phyloP scores from a whole-genome alignment of 805 yeast genomes.

The Candida sakaeoensis region DNA sequence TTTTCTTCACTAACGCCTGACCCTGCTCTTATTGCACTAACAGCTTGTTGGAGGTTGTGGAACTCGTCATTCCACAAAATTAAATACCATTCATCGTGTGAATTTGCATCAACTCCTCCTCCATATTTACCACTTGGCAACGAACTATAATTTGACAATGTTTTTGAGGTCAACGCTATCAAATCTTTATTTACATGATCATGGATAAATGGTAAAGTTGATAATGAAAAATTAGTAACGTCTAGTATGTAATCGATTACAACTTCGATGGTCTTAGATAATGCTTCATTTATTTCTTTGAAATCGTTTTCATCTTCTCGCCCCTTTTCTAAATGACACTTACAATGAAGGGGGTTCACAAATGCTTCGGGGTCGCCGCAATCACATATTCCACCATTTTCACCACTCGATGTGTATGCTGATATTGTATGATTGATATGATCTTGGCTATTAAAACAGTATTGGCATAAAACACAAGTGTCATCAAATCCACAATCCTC shows the following conservation, averaged over 20 bases:
- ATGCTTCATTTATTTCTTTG: slow-evolving; percentile 14
- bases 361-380: slow-evolving; percentile 73
- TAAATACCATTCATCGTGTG: slow-evolving; percentile 38
- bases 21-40: slow-evolving; percentile 39
- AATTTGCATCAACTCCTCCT: slow-evolving; percentile 28
- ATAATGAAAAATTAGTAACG: slow-evolving; percentile 35
- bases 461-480: slow-evolving; percentile 71
- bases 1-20: slow-evolving; percentile 19
- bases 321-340: slow-evolving; percentile 19
- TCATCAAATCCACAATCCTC: slow-evolving; percentile 73
- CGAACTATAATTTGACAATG: slow-evolving; percentile 27
- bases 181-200: slow-evolving; percentile 23
- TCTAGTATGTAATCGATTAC: slow-evolving; percentile 43
- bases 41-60: slow-evolving; percentile 59
- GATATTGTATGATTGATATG: slow-evolving; percentile 65
- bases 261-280: slow-evolving; percentile 26
- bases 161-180: slow-evolving; percentile 19
- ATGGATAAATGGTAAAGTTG: slow-evolving; percentile 40
- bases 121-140: slow-evolving; percentile 32
- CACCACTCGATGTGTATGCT: slow-evolving; percentile 45
- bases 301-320: slow-evolving; percentile 11
- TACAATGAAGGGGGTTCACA: slow-evolving; percentile 50
- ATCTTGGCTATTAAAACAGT: slow-evolving; percentile 68
- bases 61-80: slow-evolving; percentile 78
- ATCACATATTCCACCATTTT: slow-evolving; percentile 61